Percentiles rank a stretch among this genome's conserved stretches.
Evolutionary conservation across 352 stramenopile genomes (phyloP).

Genomic region (Phytopythium oedochilum): DNA sequence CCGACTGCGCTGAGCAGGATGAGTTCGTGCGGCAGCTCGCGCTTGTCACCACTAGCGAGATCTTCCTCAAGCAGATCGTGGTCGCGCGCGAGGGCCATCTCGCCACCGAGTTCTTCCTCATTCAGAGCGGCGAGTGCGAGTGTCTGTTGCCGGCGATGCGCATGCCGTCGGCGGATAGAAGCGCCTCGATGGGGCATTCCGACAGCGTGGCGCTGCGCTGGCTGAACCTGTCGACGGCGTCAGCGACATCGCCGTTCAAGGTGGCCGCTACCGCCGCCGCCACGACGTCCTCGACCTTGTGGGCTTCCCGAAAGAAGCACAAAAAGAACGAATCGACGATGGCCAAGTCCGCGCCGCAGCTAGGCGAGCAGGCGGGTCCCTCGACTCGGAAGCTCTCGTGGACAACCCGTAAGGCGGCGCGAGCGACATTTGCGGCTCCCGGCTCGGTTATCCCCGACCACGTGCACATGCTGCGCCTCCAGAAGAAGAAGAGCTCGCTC

Average conservation of each 20-base stretch:
- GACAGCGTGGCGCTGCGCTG: not conserved
- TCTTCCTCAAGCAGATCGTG: conserved; percentile 55
- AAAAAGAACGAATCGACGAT: not conserved
- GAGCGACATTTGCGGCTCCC: not conserved
- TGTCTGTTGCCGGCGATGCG: conserved; percentile 25
- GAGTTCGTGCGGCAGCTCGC: conserved; percentile 28
- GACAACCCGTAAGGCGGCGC: not conserved
- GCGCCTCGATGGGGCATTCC: not conserved
- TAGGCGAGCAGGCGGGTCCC: too few species aligned
- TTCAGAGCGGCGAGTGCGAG: conserved; percentile 56
- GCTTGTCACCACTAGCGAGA: conserved; percentile 38
- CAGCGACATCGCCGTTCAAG: not conserved
- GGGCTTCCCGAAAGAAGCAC: not conserved
- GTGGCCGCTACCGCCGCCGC: not conserved
- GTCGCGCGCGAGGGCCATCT: conserved; percentile 50
- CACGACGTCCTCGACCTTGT: not conserved
- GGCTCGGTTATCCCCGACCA: not conserved
- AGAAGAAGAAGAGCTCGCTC: conserved; percentile 2
- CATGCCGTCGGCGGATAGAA: not conserved
- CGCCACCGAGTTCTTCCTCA: conserved; percentile 51
- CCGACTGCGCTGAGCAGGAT: conserved; percentile 4
- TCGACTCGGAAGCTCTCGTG: not conserved
- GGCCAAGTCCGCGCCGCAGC: not conserved
- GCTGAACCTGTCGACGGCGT: not conserved
- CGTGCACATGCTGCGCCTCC: not conserved